Percentiles rank a stretch among this genome's conserved stretches.
Conservation (phyloP, 306 rosid species). For the Sphenostylis stenocarpa region DNA sequence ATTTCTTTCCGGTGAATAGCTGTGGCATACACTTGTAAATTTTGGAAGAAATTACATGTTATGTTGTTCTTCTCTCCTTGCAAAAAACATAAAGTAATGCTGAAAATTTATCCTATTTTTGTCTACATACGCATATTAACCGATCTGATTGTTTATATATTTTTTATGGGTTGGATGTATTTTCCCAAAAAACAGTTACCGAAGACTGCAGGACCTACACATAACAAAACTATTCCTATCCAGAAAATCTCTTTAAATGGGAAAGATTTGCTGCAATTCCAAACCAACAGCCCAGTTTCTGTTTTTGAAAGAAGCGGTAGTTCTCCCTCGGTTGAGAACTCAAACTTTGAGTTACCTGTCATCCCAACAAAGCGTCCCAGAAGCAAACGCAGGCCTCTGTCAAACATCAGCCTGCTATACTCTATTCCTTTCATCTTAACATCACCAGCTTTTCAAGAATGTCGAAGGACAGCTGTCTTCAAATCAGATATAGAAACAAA, state of each 20-base stretch:
- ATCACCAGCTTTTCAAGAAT: constrained; percentile 1
- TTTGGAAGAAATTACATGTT: background rate
- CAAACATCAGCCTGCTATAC: constrained; percentile 35
- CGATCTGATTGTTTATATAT: constrained; percentile 24
- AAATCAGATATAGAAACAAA: constrained; percentile 32
- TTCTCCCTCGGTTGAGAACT: constrained; percentile 49
- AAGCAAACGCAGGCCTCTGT: constrained; percentile 47
- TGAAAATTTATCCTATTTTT: background rate
- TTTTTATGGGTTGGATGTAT: constrained; percentile 8
- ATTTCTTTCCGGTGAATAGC: background rate
- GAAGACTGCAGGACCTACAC: background rate
- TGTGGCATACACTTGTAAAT: constrained; percentile 16
- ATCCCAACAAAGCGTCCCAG: constrained; percentile 50
- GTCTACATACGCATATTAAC: background rate
- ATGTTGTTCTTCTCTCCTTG: background rate
- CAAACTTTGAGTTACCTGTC: constrained; percentile 28
- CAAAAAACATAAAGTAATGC: background rate
- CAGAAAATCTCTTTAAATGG: constrained; percentile 31
- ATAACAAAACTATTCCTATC: constrained; percentile 15
- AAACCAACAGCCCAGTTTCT: constrained; percentile 60
- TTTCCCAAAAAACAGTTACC: background rate
- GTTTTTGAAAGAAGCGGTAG: constrained; percentile 61
- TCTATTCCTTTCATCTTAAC: constrained; percentile 32
- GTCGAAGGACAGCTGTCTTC: constrained; percentile 4
- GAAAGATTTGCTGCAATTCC: constrained; percentile 36